Base-by-base conservation (phyloP, 768 basidiomycete species). In the Naganishia friedmannii region DNA sequence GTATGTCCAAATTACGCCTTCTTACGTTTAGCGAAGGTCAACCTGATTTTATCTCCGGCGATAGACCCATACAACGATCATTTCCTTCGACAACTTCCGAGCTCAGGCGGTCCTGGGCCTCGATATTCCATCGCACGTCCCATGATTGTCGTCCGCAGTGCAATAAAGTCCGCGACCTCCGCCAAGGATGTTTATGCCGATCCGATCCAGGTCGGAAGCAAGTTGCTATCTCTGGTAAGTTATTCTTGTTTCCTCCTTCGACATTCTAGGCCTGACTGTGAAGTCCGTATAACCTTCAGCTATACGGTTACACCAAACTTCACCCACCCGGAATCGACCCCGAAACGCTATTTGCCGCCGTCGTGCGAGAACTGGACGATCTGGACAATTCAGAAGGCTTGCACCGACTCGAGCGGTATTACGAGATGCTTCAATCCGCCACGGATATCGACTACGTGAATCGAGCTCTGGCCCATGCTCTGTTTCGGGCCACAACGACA, bases 371-470 rank as follows among this genome's bases (percentile, higher is more conserved):
- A 29, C 60, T 63, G 15, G 13, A 28, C 17, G 60, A 63, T 15
- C 37, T 63, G 21, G 60, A 63, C 28, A 45, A 42, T 9, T 45
- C 60, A 17, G 60, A 63, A 45, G 60, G 60, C n/a, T 17, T 42
- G 26, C 23, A 63, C 42, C 60, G 60, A 13, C 8, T 63, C 60
- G 60, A 63, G 21, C 60, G 60, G 42, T 63, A 45, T 29, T 29
- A 42, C 13, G 60, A 63, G 28, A 63, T 63, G 60, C 60, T 63
- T 15, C 60, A 45, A 29, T n/a, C 60, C 39, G 60, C 60, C 6
- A 63, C 60, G 31, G 60, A 46, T 29, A 9, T 29, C 1, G 42
- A 45, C 26, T 63, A 26, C 29, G 6, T 17, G 21, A 63, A 45
- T 63, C n/a, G 37, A 39, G 28, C 46, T 63, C 42, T 63, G 37